Base-by-base conservation (phyloP, 2,329 filamentous ascomycete genomes). In the Stemphylium beticola region DNA sequence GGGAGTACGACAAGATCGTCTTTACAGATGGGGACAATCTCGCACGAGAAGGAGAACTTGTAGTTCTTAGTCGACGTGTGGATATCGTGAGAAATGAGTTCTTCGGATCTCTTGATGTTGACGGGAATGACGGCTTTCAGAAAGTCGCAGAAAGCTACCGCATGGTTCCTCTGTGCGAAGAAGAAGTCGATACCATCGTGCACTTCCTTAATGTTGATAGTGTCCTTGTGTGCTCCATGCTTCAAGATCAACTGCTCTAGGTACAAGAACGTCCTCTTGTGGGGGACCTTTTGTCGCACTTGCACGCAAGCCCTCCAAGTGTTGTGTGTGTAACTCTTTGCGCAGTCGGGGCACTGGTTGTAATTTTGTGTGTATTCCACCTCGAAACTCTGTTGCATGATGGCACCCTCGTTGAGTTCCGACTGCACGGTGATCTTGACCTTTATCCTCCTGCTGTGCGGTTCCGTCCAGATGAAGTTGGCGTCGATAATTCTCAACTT, bases 161-260 rank as follows among this genome's bases (percentile, higher is more conserved):
- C 93, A 67, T 96, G 90, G 71, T 97, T 99, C 68, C 91, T 84
- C 54, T 90, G 87, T 0, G 91, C 85, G 72, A 95, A 99, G 82
- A 88, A 99, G 76, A 99, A 99, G 74, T 99, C 95, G 55, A 99
- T 87, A 1, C 95, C 95, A 67, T 97, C 92, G 77, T 93, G 93
- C 24, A 91, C 90, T 78, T 99, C 95, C 74, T 96, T 97, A 79
- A 99, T 99, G 76, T 98, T 99, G 77, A 97, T 93, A 0, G 93
- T 95, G 65, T 99, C 93, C 62, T 87, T 74, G 60, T 75, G 72
- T 4, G 93, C 95, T 51, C 86, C 85, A 75, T 98, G 92, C 81
- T 97, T 98, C 66, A 99, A 82, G 66, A 99, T 96, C 52, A 98
- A 83, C 81, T 99, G 93, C 77, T 98, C 95, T 32, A 98, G 86